phyloP scores from a whole-genome alignment of 257 asterid genomes.

The Plantago ovata region DNA sequence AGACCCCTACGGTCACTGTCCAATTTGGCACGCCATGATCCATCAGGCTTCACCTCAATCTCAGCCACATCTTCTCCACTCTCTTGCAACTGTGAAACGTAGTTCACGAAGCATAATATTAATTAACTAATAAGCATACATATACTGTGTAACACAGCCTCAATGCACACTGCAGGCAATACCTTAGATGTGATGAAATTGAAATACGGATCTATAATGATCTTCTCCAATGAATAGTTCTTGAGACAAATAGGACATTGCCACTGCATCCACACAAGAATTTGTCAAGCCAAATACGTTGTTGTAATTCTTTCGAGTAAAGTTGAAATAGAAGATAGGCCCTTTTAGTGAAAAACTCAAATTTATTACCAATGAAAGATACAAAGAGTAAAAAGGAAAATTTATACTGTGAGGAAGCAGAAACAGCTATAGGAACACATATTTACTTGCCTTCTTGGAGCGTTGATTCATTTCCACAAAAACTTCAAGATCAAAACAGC shows the following conservation, averaged over 20 bases:
- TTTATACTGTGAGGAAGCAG: background rate
- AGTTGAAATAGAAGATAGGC: too few species aligned
- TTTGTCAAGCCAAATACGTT: background rate
- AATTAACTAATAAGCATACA: background rate
- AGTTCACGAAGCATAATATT: slow-evolving; percentile 6
- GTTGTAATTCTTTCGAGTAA: too few species aligned
- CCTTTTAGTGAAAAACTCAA: too few species aligned
- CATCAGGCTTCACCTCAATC: slow-evolving; percentile 95
- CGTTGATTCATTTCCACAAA: slow-evolving; percentile 97
- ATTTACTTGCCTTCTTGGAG: slow-evolving; percentile 83
- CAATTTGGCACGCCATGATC: slow-evolving; percentile 93
- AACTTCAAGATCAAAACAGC: slow-evolving; percentile 94
- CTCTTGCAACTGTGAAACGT: slow-evolving; percentile 48
- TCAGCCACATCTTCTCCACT: slow-evolving; percentile 85
- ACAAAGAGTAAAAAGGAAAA: background rate
- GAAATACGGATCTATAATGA: slow-evolving; percentile 89
- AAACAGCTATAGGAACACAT: slow-evolving; percentile 1
- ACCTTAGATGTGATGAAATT: slow-evolving; percentile 79
- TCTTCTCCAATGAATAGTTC: slow-evolving; percentile 82
- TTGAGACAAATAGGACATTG: slow-evolving; percentile 95
- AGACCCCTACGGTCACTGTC: slow-evolving; percentile 70
- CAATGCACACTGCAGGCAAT: slow-evolving; percentile 20
- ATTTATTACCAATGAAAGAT: background rate
- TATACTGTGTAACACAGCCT: background rate
- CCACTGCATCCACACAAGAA: slow-evolving; percentile 70